Evolutionary conservation across 768 basidiomycete genomes (phyloP).

Genomic region (Cyclocybe cylindracea): DNA sequence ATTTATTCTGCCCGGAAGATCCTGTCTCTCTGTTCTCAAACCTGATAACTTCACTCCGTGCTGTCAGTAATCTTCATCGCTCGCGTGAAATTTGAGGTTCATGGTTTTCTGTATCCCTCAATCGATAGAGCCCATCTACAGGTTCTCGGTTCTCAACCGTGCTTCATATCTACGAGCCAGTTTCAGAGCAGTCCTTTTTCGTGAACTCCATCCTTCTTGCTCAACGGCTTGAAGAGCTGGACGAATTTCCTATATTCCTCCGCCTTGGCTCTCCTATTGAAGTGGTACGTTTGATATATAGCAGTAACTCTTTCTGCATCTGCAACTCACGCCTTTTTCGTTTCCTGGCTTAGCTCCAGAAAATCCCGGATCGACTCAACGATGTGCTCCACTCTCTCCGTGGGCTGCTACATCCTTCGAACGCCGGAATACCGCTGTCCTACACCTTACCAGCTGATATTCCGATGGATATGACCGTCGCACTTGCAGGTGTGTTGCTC

Average conservation of each 20-base stretch:
- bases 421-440: slow-evolving; percentile 9
- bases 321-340: neutral
- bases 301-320: neutral
- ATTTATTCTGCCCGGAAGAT: slow-evolving; percentile 38
- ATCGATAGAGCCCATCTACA: slow-evolving; percentile 9
- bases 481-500: slow-evolving; percentile 59
- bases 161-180: slow-evolving; percentile 45
- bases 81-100: slow-evolving; percentile 1
- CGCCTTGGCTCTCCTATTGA: slow-evolving; percentile 9
- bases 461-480: slow-evolving; percentile 34
- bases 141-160: slow-evolving; percentile 38
- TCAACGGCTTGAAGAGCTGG: slow-evolving; percentile 6
- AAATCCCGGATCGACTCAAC: neutral
- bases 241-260: slow-evolving; percentile 7
- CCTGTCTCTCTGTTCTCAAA: slow-evolving; percentile 33
- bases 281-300: slow-evolving; percentile 5
- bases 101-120: neutral
- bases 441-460: slow-evolving; percentile 29
- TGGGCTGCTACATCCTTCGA: neutral
- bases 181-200: slow-evolving; percentile 55
- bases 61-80: slow-evolving; percentile 22
- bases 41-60: slow-evolving; percentile 40
- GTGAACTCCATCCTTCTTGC: slow-evolving; percentile 39
- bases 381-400: slow-evolving; percentile 2
- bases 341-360: slow-evolving; percentile 1